Evolutionary conservation across 805 yeast species (phyloP), one percentile per base, ranked within the genome.

Genomic region (Schwanniomyces occidentalis): DNA sequence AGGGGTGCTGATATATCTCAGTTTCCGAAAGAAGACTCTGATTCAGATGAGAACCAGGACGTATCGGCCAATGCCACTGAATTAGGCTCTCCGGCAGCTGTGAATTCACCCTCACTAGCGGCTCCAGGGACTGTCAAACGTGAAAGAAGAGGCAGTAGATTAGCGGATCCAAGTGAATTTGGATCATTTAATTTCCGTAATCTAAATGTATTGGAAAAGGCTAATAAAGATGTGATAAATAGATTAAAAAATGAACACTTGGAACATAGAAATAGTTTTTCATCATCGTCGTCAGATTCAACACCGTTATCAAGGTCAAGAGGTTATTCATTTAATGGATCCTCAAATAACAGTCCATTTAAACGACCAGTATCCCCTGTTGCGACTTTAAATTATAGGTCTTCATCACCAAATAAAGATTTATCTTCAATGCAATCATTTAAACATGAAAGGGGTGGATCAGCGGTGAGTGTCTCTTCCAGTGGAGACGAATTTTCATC

Each of bases 181-280:
- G 99, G 99, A 0, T 82, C 93, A 4, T 93, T 93, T 59, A 82
- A 86, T 40, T 93, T 86, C 62, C 73, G 96, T 45, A 93, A 93
- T 55, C 64, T 93, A 42, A 82, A 91, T 4, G 93, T 93, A 5
- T 71, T 95, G 37, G 98, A 93, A 48, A 85, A 85, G 49, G 97
- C 96, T 6, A 93, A 93, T 54, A 88, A 87, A 52, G 97, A 90
- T 61, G 90, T 85, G 9, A 88, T 93, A 44, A 85, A 86, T 51
- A 69, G 96, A 43, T 73, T 93, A 53, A 85, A 89, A 51, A 82
- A 73, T 19, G 98, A 91, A 55, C 95, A 87, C 56, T 46, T 82
- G 44, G 86, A 80, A 44, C 80, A 77, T 46, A 67, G 62, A 42
- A 68, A 62, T 36, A 72, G 78, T 32, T 57, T 67, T 28, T 69